Evolutionary conservation across 208 protist species (phyloP), one percentile per base, ranked within the genome.

Genomic region (Trypanosoma lewisi): DNA sequence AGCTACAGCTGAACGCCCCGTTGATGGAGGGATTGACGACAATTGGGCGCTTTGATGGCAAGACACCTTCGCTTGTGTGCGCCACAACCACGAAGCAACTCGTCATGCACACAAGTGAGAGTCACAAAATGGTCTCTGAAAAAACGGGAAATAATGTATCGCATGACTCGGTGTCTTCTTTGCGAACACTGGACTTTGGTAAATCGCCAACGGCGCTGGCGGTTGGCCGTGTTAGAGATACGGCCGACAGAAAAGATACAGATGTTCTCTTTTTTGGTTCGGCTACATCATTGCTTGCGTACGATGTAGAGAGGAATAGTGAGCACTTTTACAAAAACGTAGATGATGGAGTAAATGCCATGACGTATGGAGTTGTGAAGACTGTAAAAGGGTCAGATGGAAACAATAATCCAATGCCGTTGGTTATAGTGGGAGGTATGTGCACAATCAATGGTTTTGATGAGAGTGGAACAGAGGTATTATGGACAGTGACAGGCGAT

Each of bases 401-500:
- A 8, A 33, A 16, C 19, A 64, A 23, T 12, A 64, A 17, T 25
- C 61, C 70, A 17, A 47, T 42, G 3, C 74, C 73, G 42, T 64
- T 97, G 27, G 88, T 83, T 0, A 39, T 98, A 5, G 90, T 98
- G 2, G 97, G 97, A 39, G 95, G 96, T 50, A 98, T 97, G 70
- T 98, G 97, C 70, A 94, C 81, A 57, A 83, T 98, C 31, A 94
- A 97, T 71, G 96, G 93, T 42, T 97, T 96, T 70, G 92, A 98
- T 61, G 47, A 48, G 25, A 70, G 72, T 12, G 97, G 97, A 4
- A 64, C 77, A 23, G 97, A 98, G 75, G 65, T 82, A 23, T 95
- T 94, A 48, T 98, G 92, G 92, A 97, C 93, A 7, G 93, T 98
- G 28, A 97, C 96, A 3, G 95, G 97, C 2, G 97, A 97, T 36